A percentile compares a stretch with the other conserved stretches of the same genome.
phyloP scores from a whole-genome alignment of 495 filamentous ascomycete genomes.

The Tuber brumale region DNA sequence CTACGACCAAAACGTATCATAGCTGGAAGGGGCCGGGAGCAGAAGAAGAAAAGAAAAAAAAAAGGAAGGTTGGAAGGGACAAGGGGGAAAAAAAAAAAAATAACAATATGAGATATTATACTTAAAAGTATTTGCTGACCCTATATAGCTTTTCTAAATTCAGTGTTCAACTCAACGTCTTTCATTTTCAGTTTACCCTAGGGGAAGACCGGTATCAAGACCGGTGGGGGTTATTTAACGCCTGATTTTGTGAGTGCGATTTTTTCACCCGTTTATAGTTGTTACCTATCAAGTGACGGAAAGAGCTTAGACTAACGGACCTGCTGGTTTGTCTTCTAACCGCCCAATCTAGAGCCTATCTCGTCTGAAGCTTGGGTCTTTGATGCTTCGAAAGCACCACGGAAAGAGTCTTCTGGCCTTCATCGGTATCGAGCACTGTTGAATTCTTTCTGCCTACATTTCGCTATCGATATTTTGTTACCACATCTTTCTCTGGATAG shows the following conservation, averaged over 20 bases:
- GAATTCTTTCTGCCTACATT: background rate
- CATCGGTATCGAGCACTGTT: background rate
- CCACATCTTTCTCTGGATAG: background rate
- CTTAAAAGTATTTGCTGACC: background rate
- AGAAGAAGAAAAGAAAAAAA: background rate
- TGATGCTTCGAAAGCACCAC: background rate
- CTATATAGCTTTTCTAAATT: background rate
- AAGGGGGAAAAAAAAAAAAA: background rate
- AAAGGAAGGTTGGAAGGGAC: background rate
- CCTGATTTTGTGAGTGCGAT: background rate
- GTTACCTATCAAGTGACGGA: background rate
- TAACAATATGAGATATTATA: slow-evolving; percentile 1
- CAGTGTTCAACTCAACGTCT: background rate
- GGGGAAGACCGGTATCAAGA: background rate
- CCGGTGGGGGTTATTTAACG: background rate
- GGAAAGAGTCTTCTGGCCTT: background rate
- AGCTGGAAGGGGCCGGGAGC: background rate
- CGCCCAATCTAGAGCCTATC: background rate
- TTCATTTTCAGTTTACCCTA: background rate
- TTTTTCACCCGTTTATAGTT: background rate
- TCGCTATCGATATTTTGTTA: background rate
- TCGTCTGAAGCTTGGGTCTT: background rate
- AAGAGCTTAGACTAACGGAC: background rate
- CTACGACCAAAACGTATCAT: background rate
- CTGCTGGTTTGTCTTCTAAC: background rate